phyloP scores from a whole-genome alignment of 441 rosid species.

The Pelargonium cotyledonis region DNA sequence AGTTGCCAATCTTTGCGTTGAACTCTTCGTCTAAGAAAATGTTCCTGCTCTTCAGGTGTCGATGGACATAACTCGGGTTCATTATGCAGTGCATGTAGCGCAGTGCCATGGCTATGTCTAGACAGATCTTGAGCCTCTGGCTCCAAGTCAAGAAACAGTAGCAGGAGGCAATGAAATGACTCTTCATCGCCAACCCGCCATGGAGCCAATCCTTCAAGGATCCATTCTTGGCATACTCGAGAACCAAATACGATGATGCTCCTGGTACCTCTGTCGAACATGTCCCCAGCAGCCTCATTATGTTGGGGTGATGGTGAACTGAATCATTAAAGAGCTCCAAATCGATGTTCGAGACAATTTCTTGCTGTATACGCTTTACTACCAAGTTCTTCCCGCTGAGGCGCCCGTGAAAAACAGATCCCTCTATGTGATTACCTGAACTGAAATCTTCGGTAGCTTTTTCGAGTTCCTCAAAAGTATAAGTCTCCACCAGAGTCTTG shows the following conservation, averaged over 20 bases:
- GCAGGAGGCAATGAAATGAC: conserved; percentile 85
- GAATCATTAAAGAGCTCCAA: conserved; percentile 44
- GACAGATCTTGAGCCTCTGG: conserved; percentile 82
- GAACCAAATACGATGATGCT: conserved; percentile 47
- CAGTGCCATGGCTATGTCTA: conserved; percentile 72
- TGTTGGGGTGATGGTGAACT: conserved; percentile 61
- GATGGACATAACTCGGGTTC: conserved; percentile 69
- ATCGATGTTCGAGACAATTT: conserved; percentile 40
- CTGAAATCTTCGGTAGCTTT: conserved; percentile 79
- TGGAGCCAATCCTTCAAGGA: conserved; percentile 90
- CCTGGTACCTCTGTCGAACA: conserved; percentile 40
- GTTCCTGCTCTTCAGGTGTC: conserved; percentile 63
- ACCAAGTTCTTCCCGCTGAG: conserved; percentile 79
- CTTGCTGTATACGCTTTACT: conserved; percentile 38
- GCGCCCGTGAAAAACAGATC: conserved; percentile 66
- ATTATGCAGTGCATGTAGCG: conserved; percentile 77
- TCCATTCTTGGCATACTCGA: conserved; percentile 81
- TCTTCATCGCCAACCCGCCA: conserved; percentile 85
- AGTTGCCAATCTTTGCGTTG: conserved; percentile 72
- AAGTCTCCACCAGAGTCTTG: conserved; percentile 45
- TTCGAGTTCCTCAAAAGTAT: conserved; percentile 51
- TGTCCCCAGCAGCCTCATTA: conserved; percentile 62
- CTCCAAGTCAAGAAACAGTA: conserved; percentile 83
- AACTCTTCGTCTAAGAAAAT: conserved; percentile 86
- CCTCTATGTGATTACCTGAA: conserved; percentile 63